These are phyloP conservation scores for Colletotrichum caudatum DNA, from an alignment of 2,329 filamentous ascomycete species.

Conservation along the genomic window DNA sequence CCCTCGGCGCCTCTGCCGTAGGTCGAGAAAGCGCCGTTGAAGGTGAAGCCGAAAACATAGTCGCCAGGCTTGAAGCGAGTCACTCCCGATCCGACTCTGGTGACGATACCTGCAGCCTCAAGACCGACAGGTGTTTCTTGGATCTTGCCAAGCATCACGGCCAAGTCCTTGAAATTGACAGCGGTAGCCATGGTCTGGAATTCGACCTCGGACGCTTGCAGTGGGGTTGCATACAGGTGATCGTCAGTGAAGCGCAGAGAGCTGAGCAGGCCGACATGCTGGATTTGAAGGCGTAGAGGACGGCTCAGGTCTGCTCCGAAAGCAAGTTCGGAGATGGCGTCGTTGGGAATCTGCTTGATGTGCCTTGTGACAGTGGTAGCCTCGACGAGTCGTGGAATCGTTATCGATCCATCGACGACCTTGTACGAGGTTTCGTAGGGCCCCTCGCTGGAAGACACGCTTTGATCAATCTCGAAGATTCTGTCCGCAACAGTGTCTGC, in stretches of 20 bases:
- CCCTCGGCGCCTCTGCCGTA: constrained; percentile 40
- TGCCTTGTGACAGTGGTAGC: background rate
- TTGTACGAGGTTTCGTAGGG: background rate
- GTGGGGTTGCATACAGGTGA: background rate
- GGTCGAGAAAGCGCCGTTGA: constrained; percentile 39
- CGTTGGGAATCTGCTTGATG: background rate
- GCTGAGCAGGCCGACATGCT: background rate
- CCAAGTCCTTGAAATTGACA: constrained; percentile 45
- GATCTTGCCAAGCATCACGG: constrained; percentile 46
- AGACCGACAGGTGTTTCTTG: constrained; percentile 44
- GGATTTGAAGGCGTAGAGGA: constrained; percentile 15
- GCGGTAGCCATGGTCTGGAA: constrained; percentile 46
- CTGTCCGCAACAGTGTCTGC: too few relatives aligned
- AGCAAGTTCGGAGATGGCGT: background rate
- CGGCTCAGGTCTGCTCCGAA: constrained; percentile 4
- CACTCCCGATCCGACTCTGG: constrained; percentile 47
- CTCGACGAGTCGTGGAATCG: constrained; percentile 1
- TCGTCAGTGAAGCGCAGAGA: constrained; percentile 11
- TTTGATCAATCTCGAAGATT: background rate
- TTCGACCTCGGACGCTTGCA: constrained; percentile 43
- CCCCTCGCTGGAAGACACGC: background rate
- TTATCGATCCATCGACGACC: background rate
- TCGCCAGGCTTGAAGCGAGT: constrained; percentile 50
- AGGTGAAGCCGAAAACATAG: constrained; percentile 42
- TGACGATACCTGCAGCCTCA: constrained; percentile 51